A percentile compares a stretch with the other conserved stretches of the same genome.
Evolutionary conservation across 2,329 filamentous ascomycete genomes (phyloP).

Genomic region (Fusarium sp.): DNA sequence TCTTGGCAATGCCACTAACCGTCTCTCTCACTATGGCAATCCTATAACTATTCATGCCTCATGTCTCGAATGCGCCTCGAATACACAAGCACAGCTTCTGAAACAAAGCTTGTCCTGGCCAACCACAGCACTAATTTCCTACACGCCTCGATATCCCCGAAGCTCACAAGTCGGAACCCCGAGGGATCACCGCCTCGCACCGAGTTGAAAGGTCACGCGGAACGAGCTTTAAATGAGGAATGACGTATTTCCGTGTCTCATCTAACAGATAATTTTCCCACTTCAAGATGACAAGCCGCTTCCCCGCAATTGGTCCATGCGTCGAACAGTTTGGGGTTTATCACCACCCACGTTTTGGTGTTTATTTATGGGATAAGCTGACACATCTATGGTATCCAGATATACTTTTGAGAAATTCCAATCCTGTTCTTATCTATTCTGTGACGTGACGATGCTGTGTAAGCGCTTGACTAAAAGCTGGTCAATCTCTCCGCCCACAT

Average conservation of each 20-base stretch:
- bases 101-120: conserved; percentile 24
- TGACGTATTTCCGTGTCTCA: conserved; percentile 33
- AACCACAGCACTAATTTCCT: conserved; percentile 10
- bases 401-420: conserved; percentile 1
- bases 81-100: conserved; percentile 16
- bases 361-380: conserved; percentile 17
- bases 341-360: conserved; percentile 25
- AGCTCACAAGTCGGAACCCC: conserved; percentile 28
- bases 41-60: conserved; percentile 1
- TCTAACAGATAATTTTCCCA: conserved; percentile 27
- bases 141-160: conserved; percentile 36
- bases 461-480: not conserved
- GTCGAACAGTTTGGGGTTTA: conserved; percentile 5
- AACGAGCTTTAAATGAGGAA: conserved; percentile 12
- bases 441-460: not conserved
- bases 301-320: conserved; percentile 24
- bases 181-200: conserved; percentile 25
- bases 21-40: conserved; percentile 15
- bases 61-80: conserved; percentile 7
- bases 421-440: conserved; percentile 7
- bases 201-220: conserved; percentile 13
- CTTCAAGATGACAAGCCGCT: conserved; percentile 15
- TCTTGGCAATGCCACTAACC: conserved; percentile 25
- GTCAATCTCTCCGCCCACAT: not conserved
- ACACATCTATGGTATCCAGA: conserved; percentile 6